A percentile compares a stretch with the other conserved stretches of the same genome.
Conservation (phyloP, 2,329 filamentous ascomycete genomes). For the Colletotrichum tofieldiae region DNA sequence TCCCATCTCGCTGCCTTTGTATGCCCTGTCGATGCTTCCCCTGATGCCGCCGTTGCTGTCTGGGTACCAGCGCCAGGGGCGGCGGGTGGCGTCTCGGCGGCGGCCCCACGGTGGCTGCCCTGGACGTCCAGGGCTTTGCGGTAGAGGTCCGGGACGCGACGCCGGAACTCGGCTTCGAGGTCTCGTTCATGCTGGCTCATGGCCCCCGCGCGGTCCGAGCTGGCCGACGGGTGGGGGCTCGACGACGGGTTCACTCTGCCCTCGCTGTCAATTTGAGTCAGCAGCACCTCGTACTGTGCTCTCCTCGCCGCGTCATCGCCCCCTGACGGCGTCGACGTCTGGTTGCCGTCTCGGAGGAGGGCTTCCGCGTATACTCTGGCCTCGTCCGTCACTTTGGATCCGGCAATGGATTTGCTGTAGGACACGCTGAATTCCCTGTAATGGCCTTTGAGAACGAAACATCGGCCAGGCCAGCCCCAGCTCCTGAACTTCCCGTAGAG, state of each 20-base stretch:
- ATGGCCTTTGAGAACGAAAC: slow-evolving; percentile 70
- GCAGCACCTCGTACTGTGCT: slow-evolving; percentile 22
- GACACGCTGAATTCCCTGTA: slow-evolving; percentile 70
- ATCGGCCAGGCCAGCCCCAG: slow-evolving; percentile 66
- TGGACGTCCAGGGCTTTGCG: slow-evolving; percentile 59
- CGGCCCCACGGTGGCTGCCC: slow-evolving; percentile 39
- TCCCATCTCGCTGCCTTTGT: slow-evolving; percentile 49
- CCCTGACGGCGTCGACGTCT: background rate
- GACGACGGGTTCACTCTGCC: slow-evolving; percentile 26
- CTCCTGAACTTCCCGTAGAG: slow-evolving; percentile 62
- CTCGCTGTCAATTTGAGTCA: slow-evolving; percentile 37
- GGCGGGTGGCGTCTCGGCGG: slow-evolving; percentile 20
- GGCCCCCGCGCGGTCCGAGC: slow-evolving; percentile 56
- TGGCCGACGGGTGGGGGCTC: slow-evolving; percentile 14
- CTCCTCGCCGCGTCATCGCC: slow-evolving; percentile 34
- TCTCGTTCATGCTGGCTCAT: slow-evolving; percentile 63
- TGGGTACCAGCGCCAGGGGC: slow-evolving; percentile 2
- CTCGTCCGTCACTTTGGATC: slow-evolving; percentile 58
- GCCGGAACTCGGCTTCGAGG: slow-evolving; percentile 65
- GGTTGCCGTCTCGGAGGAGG: slow-evolving; percentile 9
- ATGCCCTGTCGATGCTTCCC: slow-evolving; percentile 47
- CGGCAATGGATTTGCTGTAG: slow-evolving; percentile 66
- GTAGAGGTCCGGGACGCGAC: slow-evolving; percentile 62
- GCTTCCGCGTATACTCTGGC: slow-evolving; percentile 58
- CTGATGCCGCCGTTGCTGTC: slow-evolving; percentile 24